phyloP scores from a whole-genome alignment of 2,329 filamentous ascomycete species.

The Colletotrichum ledebouriae region DNA sequence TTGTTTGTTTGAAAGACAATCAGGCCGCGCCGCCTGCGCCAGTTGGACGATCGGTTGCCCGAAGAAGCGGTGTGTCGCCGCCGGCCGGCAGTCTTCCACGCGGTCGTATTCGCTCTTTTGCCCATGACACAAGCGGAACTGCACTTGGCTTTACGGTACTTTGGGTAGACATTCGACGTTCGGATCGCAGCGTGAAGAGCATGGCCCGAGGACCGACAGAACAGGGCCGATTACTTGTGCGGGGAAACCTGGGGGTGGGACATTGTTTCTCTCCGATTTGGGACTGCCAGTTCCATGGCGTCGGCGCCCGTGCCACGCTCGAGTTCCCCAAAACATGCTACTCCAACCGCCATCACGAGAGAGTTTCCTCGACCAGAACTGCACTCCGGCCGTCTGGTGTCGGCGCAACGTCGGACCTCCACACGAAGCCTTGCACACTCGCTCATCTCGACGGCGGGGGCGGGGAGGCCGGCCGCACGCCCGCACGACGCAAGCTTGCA shows the following conservation, averaged over 20 bases:
- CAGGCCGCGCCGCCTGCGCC: not conserved
- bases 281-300: conserved; percentile 29
- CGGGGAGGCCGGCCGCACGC: conserved; percentile 1
- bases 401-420: conserved; percentile 40
- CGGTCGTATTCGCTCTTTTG: not conserved
- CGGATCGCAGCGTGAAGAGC: not conserved
- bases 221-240: conserved; percentile 40
- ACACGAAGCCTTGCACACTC: conserved; percentile 29
- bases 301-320: conserved; percentile 10
- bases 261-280: conserved; percentile 29
- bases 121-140: conserved; percentile 3
- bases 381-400: conserved; percentile 25
- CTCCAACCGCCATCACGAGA: conserved; percentile 31
- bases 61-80: conserved; percentile 31
- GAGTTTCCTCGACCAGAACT: conserved; percentile 13
- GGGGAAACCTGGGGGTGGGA: conserved; percentile 31
- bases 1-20: not conserved
- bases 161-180: conserved; percentile 1
- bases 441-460: conserved; percentile 26
- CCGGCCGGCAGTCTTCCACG: conserved; percentile 20
- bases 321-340: conserved; percentile 25
- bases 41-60: conserved; percentile 15
- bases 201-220: conserved; percentile 15
- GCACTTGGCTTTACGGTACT: not conserved
- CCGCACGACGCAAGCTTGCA: conserved; percentile 6